These are phyloP conservation scores for Cyberlindnera euphorbiae DNA, from an alignment of 805 yeast species.

Conservation along the genomic window DNA sequence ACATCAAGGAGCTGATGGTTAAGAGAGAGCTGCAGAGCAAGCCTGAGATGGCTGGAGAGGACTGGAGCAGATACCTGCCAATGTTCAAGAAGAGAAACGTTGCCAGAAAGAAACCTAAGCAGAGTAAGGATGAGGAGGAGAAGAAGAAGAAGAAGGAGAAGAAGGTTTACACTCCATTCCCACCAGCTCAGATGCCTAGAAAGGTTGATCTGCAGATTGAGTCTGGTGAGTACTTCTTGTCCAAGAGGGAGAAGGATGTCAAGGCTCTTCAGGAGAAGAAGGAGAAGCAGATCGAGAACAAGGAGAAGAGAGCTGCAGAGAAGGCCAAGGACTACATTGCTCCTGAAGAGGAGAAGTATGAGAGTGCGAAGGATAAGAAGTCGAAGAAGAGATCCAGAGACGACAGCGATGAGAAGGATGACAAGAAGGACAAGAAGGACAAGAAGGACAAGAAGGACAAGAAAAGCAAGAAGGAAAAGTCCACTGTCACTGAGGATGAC, in stretches of 20 bases:
- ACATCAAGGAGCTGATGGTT: slow-evolving; percentile 95
- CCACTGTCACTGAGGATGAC: slow-evolving; percentile 25
- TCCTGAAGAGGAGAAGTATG: slow-evolving; percentile 69
- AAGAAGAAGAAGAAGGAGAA: slow-evolving; percentile 35
- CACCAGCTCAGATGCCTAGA: slow-evolving; percentile 95
- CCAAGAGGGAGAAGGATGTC: slow-evolving; percentile 73
- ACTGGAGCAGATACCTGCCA: slow-evolving; percentile 95
- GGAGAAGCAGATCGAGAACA: slow-evolving; percentile 69
- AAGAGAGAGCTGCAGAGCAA: slow-evolving; percentile 91
- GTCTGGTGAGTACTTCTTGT: slow-evolving; percentile 96
- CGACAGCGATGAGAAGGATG: slow-evolving; percentile 27
- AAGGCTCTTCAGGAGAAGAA: slow-evolving; percentile 71
- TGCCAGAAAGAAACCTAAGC: slow-evolving; percentile 84
- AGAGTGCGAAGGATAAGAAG: slow-evolving; percentile 35
- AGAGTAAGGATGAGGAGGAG: slow-evolving; percentile 45
- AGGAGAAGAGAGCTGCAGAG: slow-evolving; percentile 60
- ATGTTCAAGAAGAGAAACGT: slow-evolving; percentile 95
- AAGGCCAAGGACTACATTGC: slow-evolving; percentile 78
- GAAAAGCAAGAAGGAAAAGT: slow-evolving; percentile 27
- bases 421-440: slow-evolving; percentile 25
- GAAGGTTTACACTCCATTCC: slow-evolving; percentile 96
- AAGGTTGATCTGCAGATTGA: slow-evolving; percentile 96
- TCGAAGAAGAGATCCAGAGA: slow-evolving; percentile 25
- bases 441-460: slow-evolving; percentile 25
- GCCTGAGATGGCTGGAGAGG: slow-evolving; percentile 93